Percentiles rank a stretch among this genome's conserved stretches.
These are phyloP conservation scores for Neopestalotiopsis clavispora DNA, from an alignment of 2,329 filamentous ascomycete species.

Conservation along the genomic window DNA sequence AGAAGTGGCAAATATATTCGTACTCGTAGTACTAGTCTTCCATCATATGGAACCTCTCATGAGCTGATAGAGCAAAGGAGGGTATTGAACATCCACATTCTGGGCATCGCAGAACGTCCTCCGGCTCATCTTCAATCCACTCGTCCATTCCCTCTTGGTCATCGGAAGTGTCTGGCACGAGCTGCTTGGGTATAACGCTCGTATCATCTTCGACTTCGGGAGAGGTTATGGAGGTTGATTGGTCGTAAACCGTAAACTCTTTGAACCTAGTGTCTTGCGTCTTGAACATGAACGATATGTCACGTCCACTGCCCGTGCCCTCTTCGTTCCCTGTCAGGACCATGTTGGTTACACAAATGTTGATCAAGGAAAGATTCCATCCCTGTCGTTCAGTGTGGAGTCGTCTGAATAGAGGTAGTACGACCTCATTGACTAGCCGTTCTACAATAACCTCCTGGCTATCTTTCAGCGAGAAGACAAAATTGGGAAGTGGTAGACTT, in stretches of 20 bases:
- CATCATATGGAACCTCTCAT: slow-evolving; percentile 14
- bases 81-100: slow-evolving; percentile 11
- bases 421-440: slow-evolving; percentile 69
- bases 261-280: slow-evolving; percentile 72
- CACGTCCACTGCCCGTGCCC: slow-evolving; percentile 61
- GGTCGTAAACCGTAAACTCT: slow-evolving; percentile 66
- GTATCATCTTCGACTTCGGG: neutral
- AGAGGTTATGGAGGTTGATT: slow-evolving; percentile 9
- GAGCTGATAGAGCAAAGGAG: slow-evolving; percentile 10
- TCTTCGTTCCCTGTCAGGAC: slow-evolving; percentile 56
- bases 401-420: slow-evolving; percentile 75
- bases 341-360: slow-evolving; percentile 90
- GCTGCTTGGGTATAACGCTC: neutral
- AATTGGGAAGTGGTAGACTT: slow-evolving; percentile 74
- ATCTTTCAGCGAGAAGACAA: slow-evolving; percentile 70
- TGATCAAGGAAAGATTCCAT: slow-evolving; percentile 85
- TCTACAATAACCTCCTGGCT: slow-evolving; percentile 65
- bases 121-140: slow-evolving; percentile 13
- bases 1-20: neutral
- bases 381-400: slow-evolving; percentile 71
- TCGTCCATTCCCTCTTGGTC: slow-evolving; percentile 1
- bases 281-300: slow-evolving; percentile 85
- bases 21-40: neutral
- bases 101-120: neutral
- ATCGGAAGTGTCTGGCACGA: neutral